Base-by-base conservation (phyloP, 345 rosid genomes). In the Dimocarpus longan region DNA sequence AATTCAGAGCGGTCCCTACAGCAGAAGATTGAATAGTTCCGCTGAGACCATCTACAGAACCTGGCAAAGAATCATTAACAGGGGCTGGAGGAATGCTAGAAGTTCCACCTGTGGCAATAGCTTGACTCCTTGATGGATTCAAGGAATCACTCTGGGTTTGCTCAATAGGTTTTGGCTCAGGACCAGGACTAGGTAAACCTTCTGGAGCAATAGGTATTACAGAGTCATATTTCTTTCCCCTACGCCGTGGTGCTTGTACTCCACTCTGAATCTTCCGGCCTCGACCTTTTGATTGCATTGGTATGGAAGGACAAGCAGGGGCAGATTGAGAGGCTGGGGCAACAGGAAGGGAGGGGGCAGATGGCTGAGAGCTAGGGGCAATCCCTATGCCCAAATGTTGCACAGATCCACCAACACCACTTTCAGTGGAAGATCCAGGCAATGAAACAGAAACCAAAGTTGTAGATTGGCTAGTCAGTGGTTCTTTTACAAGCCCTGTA, bases 141-240 rank as follows among this genome's bases (percentile, higher is more conserved):
- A 21, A 72, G 7, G 82, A 66, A 80, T 78, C 76, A 77, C 57
- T 82, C 77, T 70, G 88, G 50, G 76, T 32, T 68, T 80, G 84
- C 48, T 67, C 76, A 67, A 80, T 81, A 48, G 83, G 64, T 80
- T 84, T 86, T 50, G 88, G 83, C 87, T 75, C 81, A 90, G 85
- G 86, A 80, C 82, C 85, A 79, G 84, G 84, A 80, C 86, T 80
- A 73, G 79, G 76, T 70, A 89, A 83, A 82, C 74, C 89, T 83
- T 88, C 91, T 67, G 88, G 79, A 82, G 76, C 73, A 76, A 76
- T 73, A 75, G 88, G 72, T 65, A 76, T 75, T 52, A 81, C 78
- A 69, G 79, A 79, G 16, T 66, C 83, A 72, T 82, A 85, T 76
- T 90, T 90, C 87, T 82, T 89, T 80, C 97, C 97, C 82, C 91